phyloP scores from a whole-genome alignment of 345 rosid genomes.

The Lumnitzera littorea region DNA sequence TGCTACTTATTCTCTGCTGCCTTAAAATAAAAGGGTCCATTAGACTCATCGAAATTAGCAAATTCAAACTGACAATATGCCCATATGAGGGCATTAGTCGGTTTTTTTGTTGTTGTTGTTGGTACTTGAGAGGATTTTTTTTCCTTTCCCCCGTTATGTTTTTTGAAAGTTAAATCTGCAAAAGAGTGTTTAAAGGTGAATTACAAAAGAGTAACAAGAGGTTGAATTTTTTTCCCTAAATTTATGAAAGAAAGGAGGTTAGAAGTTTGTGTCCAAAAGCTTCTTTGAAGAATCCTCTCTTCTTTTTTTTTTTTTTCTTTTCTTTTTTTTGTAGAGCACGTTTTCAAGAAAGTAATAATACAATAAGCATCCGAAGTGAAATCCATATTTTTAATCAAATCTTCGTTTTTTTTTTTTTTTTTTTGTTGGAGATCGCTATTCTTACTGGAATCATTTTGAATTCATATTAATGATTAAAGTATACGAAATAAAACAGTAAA shows the following conservation, averaged over 20 bases:
- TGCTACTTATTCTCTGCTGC: constrained; percentile 5
- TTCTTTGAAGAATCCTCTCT: constrained; percentile 15
- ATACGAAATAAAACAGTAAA: no score
- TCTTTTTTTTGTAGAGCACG: no score
- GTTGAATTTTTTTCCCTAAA: constrained; percentile 1
- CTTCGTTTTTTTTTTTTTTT: no score
- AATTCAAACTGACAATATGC: constrained; percentile 20
- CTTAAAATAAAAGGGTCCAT: background rate
- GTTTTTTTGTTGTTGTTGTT: background rate
- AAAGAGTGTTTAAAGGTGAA: constrained; percentile 17
- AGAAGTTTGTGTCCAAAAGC: constrained; percentile 45
- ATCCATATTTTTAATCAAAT: no score
- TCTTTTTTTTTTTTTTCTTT: background rate
- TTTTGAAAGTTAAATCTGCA: constrained; percentile 16
- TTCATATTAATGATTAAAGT: no score
- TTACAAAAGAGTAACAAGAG: constrained; percentile 11
- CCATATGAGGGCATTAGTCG: constrained; percentile 12
- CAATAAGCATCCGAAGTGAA: no score
- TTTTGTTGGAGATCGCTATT: no score
- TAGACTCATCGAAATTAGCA: constrained; percentile 18
- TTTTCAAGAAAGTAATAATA: no score
- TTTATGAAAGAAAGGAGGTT: constrained; percentile 24
- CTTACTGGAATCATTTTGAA: no score
- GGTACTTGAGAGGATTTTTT: constrained; percentile 4
- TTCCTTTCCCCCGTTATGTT: background rate